These are phyloP conservation scores for Ajuga chamaepitys DNA, from an alignment of 257 asterid species.

Conservation along the genomic window DNA sequence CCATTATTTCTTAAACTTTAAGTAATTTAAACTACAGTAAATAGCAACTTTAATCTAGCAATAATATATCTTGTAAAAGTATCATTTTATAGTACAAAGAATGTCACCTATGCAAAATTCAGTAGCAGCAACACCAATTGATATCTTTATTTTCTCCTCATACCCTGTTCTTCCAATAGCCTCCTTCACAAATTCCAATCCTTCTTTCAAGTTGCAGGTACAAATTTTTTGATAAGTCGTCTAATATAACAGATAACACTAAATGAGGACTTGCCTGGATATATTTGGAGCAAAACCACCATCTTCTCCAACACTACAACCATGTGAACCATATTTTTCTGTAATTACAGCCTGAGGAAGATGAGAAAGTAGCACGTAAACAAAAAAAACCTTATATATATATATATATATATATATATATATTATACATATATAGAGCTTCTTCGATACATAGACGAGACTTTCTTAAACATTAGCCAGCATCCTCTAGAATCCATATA, in stretches of 20 bases:
- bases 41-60: conserved; percentile 21
- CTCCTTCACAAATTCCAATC: conserved; percentile 85
- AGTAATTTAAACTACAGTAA: too few species aligned
- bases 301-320: conserved; percentile 94
- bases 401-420: too few species aligned
- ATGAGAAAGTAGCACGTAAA: not conserved
- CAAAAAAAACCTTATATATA: too few species aligned
- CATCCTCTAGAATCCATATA: conserved; percentile 4
- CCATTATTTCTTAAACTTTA: too few species aligned
- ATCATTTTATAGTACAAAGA: not conserved
- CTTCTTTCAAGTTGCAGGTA: conserved; percentile 78
- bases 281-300: conserved; percentile 96
- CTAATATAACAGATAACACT: conserved; percentile 6
- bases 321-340: conserved; percentile 65
- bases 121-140: too few species aligned
- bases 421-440: too few species aligned
- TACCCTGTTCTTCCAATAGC: conserved; percentile 90
- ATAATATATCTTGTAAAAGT: not conserved
- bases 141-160: conserved; percentile 78
- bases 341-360: conserved; percentile 73
- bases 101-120: conserved; percentile 83
- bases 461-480: not conserved
- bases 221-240: conserved; percentile 12
- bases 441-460: not conserved
- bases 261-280: conserved; percentile 65